Evolutionary conservation across 179 eudicot species (phyloP).

Genomic region (Beta lomatogona): DNA sequence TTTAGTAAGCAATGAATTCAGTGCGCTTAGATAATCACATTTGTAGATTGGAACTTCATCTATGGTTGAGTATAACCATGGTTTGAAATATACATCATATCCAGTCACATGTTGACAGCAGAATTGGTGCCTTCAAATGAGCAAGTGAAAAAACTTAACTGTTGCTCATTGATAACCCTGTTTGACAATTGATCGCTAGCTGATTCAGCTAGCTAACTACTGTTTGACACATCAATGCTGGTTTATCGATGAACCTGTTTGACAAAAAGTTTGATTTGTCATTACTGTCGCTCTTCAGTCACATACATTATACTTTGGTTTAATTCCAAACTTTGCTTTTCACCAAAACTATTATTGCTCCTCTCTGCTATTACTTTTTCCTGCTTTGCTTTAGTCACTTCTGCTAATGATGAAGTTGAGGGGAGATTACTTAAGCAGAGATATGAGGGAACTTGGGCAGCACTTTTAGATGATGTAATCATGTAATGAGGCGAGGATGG

Average conservation of each 20-base stretch:
- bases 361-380: neutral
- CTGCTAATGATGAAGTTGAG: neutral
- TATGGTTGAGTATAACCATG: neutral
- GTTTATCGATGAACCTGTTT: neutral
- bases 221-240: neutral
- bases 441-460: no score
- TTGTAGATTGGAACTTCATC: neutral
- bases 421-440: neutral
- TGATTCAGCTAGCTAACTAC: neutral
- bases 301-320: neutral
- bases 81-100: neutral
- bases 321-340: neutral
- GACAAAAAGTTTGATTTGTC: neutral
- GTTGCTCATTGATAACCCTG: neutral
- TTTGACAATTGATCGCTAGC: neutral
- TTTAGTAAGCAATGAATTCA: neutral
- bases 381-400: neutral
- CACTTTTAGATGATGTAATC: no score
- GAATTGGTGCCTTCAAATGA: neutral
- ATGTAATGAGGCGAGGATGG: no score
- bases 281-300: neutral
- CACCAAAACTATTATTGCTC: neutral
- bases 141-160: neutral
- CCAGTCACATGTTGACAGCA: neutral
- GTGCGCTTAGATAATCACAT: neutral